These are phyloP conservation scores for Arthrobotrys sinensis DNA, from an alignment of 2,329 filamentous ascomycete species.

Conservation along the genomic window DNA sequence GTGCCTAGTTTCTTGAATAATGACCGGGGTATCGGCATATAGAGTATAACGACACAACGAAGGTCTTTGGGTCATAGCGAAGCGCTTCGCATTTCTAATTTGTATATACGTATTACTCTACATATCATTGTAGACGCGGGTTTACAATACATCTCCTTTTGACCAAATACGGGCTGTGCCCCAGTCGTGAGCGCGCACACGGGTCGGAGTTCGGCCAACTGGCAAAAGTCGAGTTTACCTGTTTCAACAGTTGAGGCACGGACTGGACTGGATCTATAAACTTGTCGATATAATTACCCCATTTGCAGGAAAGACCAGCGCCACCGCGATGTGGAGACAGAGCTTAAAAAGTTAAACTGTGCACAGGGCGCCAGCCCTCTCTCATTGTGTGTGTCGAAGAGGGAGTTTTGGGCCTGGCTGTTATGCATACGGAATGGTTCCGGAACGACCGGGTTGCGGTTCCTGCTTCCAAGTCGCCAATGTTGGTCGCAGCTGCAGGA, in stretches of 20 bases:
- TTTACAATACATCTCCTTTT: conserved; percentile 11
- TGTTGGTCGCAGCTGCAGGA: conserved; percentile 34
- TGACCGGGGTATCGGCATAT: conserved; percentile 28
- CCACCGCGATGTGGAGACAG: conserved; percentile 38
- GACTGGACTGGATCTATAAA: conserved; percentile 38
- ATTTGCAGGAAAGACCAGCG: conserved; percentile 26
- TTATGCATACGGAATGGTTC: conserved; percentile 46
- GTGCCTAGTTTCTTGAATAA: conserved; percentile 20
- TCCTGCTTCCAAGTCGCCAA: conserved; percentile 48
- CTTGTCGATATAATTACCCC: conserved; percentile 45
- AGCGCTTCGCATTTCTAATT: conserved; percentile 30
- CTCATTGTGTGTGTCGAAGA: not conserved
- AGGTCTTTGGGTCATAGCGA: conserved; percentile 29
- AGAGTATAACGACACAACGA: conserved; percentile 7
- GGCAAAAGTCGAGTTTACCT: not conserved
- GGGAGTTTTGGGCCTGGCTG: conserved; percentile 19
- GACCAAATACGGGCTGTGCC: conserved; percentile 30
- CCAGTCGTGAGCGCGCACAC: not conserved
- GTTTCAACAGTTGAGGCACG: conserved; percentile 3
- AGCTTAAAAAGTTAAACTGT: conserved; percentile 56
- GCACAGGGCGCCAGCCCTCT: conserved; percentile 30
- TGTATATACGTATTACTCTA: not conserved
- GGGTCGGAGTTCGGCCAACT: conserved; percentile 48
- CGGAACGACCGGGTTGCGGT: conserved; percentile 57
- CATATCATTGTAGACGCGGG: conserved; percentile 16